phyloP scores from a whole-genome alignment of 2,329 filamentous ascomycete species.

The Paraconiothyrium sp. region DNA sequence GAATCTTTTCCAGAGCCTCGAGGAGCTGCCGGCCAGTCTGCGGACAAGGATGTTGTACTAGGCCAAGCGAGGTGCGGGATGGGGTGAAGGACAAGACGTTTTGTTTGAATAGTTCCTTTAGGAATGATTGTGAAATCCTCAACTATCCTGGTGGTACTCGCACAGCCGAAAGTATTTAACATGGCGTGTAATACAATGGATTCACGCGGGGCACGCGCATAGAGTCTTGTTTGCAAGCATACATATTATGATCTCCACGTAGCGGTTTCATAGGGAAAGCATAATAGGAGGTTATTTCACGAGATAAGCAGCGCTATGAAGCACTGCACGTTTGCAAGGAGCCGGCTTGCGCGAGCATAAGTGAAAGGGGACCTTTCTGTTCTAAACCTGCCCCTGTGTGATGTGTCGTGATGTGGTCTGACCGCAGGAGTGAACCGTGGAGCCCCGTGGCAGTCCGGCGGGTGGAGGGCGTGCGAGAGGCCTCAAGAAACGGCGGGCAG shows the following conservation, averaged over 20 bases:
- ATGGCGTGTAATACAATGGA: conserved; percentile 29
- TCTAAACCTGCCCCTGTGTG: conserved; percentile 9
- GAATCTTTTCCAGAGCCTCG: conserved; percentile 83
- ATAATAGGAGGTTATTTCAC: conserved; percentile 19
- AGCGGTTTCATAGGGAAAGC: conserved; percentile 22
- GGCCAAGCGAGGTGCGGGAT: conserved; percentile 5
- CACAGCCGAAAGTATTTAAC: conserved; percentile 47
- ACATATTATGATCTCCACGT: conserved; percentile 16
- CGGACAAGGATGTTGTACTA: conserved; percentile 60
- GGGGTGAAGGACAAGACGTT: not conserved
- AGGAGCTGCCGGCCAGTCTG: conserved; percentile 72
- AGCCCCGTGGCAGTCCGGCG: conserved; percentile 14
- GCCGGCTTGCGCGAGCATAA: conserved; percentile 13
- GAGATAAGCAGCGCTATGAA: conserved; percentile 21
- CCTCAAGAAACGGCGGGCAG: not conserved
- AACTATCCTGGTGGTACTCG: conserved; percentile 14
- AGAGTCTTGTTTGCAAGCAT: conserved; percentile 10
- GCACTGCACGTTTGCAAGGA: conserved; percentile 24
- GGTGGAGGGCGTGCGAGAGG: conserved; percentile 12
- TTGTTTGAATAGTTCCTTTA: not conserved
- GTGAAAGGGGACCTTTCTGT: conserved; percentile 13
- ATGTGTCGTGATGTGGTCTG: conserved; percentile 6
- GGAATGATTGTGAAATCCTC: conserved; percentile 14
- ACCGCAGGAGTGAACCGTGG: conserved; percentile 15
- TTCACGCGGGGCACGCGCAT: conserved; percentile 24